Evolutionary conservation across 805 yeast genomes (phyloP), one percentile per base, ranked within the genome.

Genomic region (Monosporozyma yasuniensis): DNA sequence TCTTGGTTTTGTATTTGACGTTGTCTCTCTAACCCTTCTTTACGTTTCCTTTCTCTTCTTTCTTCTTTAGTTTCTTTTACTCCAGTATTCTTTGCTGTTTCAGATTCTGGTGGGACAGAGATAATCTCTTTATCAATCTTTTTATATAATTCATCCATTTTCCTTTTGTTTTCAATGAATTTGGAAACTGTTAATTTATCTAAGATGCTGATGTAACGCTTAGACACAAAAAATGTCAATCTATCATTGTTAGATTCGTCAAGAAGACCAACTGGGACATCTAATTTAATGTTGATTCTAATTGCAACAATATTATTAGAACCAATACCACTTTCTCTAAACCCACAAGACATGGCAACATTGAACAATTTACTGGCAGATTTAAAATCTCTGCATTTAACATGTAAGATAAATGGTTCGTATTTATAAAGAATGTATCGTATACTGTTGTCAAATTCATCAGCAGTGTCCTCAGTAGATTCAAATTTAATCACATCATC

Each of bases 311-410:
- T 72, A 56, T 80, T 78, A 58, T 87, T 86, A 28, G 81, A 73
- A 7, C 95, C 95, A 44, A 88, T 86, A 0, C 96, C 96, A 28
- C 87, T 76, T 64, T 88, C 96, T 59, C 96, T 73, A 60, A 84
- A 88, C 2, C 96, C 96, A 67, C 93, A 83, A 2, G 77, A 75
- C 87, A 87, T 83, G 0, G 95, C 95, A 0, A 77, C 67, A 35
- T 81, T 77, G 54, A 81, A 86, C 10, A 88, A 64, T 38, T 66
- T 67, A n/a, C 75, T 72, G 0, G 96, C 95, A 4, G 74, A 65
- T 12, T 65, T 69, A 23, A 73, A 65, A 55, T 79, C 75, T 44
- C 91, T 72, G 59, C 96, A 86, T 59, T 86, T 83, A 4, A 88
- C 88, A 64, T 88, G 96, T 45, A 87, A 67, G 46, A 88, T 87